Conservation (phyloP, 2,329 filamentous ascomycete species). For the Botrytis hyacinthi region DNA sequence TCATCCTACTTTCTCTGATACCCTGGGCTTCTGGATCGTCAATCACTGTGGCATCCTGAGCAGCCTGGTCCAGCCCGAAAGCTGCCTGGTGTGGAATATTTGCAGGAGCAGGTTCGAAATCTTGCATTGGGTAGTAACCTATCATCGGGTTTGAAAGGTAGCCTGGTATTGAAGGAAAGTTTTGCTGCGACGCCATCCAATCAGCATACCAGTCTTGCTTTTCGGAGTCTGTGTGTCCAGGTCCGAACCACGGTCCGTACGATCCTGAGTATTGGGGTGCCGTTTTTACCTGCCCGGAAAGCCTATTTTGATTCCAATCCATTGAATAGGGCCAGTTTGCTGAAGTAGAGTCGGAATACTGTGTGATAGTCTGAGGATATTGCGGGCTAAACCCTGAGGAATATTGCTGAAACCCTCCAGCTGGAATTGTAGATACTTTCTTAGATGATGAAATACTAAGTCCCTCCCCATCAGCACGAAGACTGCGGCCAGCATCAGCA, state of each 20-base stretch:
- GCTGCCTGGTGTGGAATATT: background rate
- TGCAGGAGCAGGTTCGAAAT: background rate
- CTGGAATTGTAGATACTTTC: background rate
- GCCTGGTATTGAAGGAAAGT: background rate
- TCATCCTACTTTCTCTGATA: constrained; percentile 20
- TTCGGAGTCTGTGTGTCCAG: background rate
- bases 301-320: background rate
- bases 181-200: constrained; percentile 4
- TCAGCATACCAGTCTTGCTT: background rate
- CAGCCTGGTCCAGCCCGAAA: background rate
- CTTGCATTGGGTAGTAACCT: background rate
- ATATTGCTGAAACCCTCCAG: background rate
- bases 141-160: background rate
- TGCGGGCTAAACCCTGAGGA: too few species aligned
- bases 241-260: background rate
- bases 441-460: background rate
- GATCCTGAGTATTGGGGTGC: background rate
- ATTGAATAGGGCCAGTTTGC: background rate
- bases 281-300: background rate
- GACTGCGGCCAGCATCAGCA: background rate
- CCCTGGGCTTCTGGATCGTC: background rate
- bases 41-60: background rate
- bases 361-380: background rate
- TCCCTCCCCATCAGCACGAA: background rate
- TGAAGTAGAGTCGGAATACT: background rate